These are phyloP conservation scores for Leishmania major DNA, from an alignment of 208 protist genomes.

Conservation along the genomic window DNA sequence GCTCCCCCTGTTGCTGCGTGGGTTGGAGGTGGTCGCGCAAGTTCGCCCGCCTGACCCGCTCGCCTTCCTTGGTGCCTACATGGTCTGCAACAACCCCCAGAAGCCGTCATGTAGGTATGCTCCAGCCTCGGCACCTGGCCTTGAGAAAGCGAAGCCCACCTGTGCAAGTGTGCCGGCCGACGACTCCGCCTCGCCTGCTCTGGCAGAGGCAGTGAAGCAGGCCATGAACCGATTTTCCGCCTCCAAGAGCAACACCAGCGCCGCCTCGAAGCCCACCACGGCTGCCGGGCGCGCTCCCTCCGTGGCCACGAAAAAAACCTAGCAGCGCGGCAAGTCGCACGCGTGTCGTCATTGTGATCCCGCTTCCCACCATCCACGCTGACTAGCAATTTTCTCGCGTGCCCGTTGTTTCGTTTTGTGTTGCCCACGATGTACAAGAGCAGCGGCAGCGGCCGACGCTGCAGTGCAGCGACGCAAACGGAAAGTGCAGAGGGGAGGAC, in stretches of 20 bases:
- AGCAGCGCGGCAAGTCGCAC: neutral
- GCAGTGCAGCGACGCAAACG: neutral
- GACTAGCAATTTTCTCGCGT: neutral
- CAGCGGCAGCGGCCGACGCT: neutral
- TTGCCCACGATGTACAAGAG: neutral
- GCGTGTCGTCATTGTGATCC: too few relatives aligned
- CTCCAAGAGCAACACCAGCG: neutral
- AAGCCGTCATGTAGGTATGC: slow-evolving; percentile 11
- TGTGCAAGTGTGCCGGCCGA: neutral
- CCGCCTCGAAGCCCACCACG: neutral
- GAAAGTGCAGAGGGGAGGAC: neutral
- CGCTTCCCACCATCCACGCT: neutral
- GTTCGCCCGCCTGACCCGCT: slow-evolving; percentile 75
- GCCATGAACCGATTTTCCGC: slow-evolving; percentile 16
- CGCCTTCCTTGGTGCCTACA: slow-evolving; percentile 82
- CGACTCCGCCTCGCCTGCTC: slow-evolving; percentile 7
- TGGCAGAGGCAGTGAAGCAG: slow-evolving; percentile 25
- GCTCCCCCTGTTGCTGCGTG: slow-evolving; percentile 77
- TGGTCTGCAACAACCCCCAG: slow-evolving; percentile 88
- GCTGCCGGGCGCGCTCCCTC: neutral
- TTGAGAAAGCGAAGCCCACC: neutral
- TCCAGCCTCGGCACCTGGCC: neutral
- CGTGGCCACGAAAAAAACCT: neutral
- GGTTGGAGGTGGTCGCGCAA: slow-evolving; percentile 70
- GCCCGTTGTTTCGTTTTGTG: neutral